Percentiles rank a stretch among this genome's conserved stretches.
These are phyloP conservation scores for Brassica hybrid DNA, from an alignment of 441 rosid species.

Conservation along the genomic window DNA sequence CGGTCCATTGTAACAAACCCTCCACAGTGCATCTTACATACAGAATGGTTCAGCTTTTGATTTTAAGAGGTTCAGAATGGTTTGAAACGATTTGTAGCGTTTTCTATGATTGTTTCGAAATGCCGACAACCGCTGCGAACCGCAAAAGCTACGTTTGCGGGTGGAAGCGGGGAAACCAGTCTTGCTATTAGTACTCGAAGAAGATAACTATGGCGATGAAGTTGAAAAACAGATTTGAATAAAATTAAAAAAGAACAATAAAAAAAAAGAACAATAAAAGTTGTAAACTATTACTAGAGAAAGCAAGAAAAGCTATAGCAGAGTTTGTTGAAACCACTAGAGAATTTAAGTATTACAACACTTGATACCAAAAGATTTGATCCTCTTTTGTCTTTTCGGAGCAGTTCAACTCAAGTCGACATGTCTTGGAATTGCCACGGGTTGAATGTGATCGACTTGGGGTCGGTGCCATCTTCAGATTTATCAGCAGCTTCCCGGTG, in stretches of 20 bases:
- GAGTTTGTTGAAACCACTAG: conserved; percentile 29
- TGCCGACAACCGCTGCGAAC: too few relatives aligned
- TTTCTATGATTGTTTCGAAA: too few relatives aligned
- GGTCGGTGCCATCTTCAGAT: conserved; percentile 53
- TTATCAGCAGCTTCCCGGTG: conserved; percentile 65
- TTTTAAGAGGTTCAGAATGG: too few relatives aligned
- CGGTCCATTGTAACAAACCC: too few relatives aligned
- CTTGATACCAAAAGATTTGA: conserved; percentile 26
- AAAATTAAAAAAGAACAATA: conserved; percentile 2
- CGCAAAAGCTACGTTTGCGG: too few relatives aligned
- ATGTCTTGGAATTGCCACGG: conserved; percentile 70
- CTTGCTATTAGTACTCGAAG: neutral
- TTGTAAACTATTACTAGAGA: conserved; percentile 26
- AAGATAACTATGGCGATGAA: conserved; percentile 27
- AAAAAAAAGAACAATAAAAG: conserved; percentile 12
- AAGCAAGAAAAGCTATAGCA: neutral
- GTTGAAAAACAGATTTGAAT: conserved; percentile 24
- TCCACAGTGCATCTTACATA: too few relatives aligned
- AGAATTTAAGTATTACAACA: conserved; percentile 37
- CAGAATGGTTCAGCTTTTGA: too few relatives aligned
- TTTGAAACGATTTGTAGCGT: too few relatives aligned
- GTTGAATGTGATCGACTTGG: conserved; percentile 57
- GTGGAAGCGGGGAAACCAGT: too few relatives aligned
- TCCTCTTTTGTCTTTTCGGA: neutral
- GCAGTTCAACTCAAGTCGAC: conserved; percentile 43